Percentiles rank a stretch among this genome's conserved stretches.
Conservation (phyloP, 176 grass and related monocot species). For the Pontederia paniculata region DNA sequence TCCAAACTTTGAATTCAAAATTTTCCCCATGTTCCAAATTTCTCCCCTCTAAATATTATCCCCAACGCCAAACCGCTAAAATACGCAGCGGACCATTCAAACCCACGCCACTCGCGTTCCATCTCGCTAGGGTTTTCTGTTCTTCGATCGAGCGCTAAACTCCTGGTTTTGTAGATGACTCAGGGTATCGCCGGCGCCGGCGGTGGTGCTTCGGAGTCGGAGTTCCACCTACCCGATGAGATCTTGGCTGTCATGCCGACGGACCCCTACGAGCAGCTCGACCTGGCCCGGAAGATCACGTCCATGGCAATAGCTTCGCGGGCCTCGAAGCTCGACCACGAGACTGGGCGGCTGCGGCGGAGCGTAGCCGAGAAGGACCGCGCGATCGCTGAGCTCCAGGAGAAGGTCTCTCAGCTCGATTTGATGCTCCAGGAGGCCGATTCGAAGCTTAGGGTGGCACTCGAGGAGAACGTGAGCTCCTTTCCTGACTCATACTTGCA, state of each 20-base stretch:
- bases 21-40: too few species aligned
- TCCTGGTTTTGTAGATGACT: slow-evolving; percentile 14
- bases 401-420: slow-evolving; percentile 58
- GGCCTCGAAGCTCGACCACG: slow-evolving; percentile 57
- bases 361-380: slow-evolving; percentile 47
- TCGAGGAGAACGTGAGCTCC: slow-evolving; percentile 79
- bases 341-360: slow-evolving; percentile 47
- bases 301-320: slow-evolving; percentile 69
- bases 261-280: slow-evolving; percentile 78
- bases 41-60: too few species aligned
- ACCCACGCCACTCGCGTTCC: too few species aligned
- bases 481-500: too few species aligned
- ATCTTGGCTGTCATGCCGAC: slow-evolving; percentile 68
- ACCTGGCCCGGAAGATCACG: slow-evolving; percentile 84
- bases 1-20: too few species aligned
- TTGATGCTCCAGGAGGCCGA: slow-evolving; percentile 53
- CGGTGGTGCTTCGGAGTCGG: slow-evolving; percentile 5
- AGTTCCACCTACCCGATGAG: slow-evolving; percentile 40
- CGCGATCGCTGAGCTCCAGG: slow-evolving; percentile 52
- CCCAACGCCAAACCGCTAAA: too few species aligned
- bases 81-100: too few species aligned
- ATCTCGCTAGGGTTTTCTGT: too few species aligned
- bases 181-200: not conserved
- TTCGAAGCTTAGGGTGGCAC: slow-evolving; percentile 42
- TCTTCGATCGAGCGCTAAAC: not conserved